phyloP scores from a whole-genome alignment of 371 early-diverging fungal species.

The Ecytonucleospora hepatopenaei region DNA sequence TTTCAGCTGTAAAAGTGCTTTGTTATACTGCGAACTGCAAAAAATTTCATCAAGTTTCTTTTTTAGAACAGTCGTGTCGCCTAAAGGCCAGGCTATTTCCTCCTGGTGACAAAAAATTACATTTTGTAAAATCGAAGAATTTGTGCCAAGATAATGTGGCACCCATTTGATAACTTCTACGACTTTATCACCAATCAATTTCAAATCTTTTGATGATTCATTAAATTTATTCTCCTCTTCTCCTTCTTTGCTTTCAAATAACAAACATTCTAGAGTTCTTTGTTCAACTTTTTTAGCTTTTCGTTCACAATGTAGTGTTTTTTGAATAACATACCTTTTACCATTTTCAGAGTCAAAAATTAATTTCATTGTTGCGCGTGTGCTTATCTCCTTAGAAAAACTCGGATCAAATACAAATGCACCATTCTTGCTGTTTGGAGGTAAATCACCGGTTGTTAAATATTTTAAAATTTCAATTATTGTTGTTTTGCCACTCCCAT shows the following conservation, averaged over 20 bases:
- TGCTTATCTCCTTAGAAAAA: slow-evolving; percentile 67
- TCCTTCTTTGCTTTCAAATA: slow-evolving; percentile 14
- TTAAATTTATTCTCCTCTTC: slow-evolving; percentile 20
- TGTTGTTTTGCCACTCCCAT: slow-evolving; percentile 96
- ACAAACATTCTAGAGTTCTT: slow-evolving; percentile 68
- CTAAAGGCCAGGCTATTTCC: slow-evolving; percentile 88
- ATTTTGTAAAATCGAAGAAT: slow-evolving; percentile 79
- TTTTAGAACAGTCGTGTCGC: slow-evolving; percentile 74
- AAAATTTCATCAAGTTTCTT: slow-evolving; percentile 98
- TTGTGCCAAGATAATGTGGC: slow-evolving; percentile 71
- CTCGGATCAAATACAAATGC: slow-evolving; percentile 92
- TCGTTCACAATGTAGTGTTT: slow-evolving; percentile 65
- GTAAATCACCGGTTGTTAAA: slow-evolving; percentile 81
- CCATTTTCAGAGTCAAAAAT: slow-evolving; percentile 68
- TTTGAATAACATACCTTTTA: slow-evolving; percentile 64
- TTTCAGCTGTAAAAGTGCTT: slow-evolving; percentile 72
- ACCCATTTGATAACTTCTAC: slow-evolving; percentile 75
- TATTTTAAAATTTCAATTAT: slow-evolving; percentile 94
- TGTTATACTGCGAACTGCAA: slow-evolving; percentile 76
- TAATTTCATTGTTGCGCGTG: slow-evolving; percentile 81
- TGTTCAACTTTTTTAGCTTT: slow-evolving; percentile 60
- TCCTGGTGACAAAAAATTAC: slow-evolving; percentile 99
- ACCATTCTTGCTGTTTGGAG: slow-evolving; percentile 71
- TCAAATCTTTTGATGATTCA: slow-evolving; percentile 31
- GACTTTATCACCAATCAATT: slow-evolving; percentile 68